Base-by-base conservation (phyloP, 1,284 basidiomycete genomes). In the Cutaneotrichosporon spelunceum region DNA sequence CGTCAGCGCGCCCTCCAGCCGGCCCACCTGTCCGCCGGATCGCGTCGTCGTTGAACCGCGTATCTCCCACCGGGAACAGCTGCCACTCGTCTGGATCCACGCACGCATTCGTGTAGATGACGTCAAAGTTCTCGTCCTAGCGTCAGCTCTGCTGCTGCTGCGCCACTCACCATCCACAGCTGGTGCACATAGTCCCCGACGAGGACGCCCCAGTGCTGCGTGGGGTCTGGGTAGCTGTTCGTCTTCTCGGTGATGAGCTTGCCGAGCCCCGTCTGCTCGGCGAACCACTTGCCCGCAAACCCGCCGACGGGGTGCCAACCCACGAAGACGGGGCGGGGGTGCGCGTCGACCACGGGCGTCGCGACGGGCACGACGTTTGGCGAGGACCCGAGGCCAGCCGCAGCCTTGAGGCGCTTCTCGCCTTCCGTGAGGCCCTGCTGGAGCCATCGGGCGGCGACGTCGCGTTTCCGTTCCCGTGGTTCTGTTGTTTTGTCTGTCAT, bases 291-390 rank as follows among this genome's bases (percentile, higher is more conserved):
- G 39, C 60, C 64, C 10, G 60, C 63, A 9, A 58, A 26, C 2
- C 64, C 64, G 29, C 57, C 57, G 21, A 65, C 64, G 26, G 64
- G 64, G 45, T 65, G 64, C 64, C 64, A 65, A 3, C 60, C 64
- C 19, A 65, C 58, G 4, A 39, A 34, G 13, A 65, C 55, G 26
- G 34, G 23, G 19, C 64, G 60, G 10, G 55, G 58, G 4, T 29
- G 0, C 47, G 11, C 36, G 26, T 65, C 23, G 14, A 45, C 27
- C 4, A 8, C 6, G 7, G 64, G 60, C 16, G 24, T 9, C 9
- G 7, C 39, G 4, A 47, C 39, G 26, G 64, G 64, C 8, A 65
- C 56, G 48, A 60, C 58, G 27, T 65, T 65, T n/a, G 60, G 64
- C 19, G 36, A 44, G 16, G 39, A 21, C 24, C 64, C 64, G 27